Base-by-base conservation (phyloP, 176 grass and related monocot species). In the Cenchrus americanus region DNA sequence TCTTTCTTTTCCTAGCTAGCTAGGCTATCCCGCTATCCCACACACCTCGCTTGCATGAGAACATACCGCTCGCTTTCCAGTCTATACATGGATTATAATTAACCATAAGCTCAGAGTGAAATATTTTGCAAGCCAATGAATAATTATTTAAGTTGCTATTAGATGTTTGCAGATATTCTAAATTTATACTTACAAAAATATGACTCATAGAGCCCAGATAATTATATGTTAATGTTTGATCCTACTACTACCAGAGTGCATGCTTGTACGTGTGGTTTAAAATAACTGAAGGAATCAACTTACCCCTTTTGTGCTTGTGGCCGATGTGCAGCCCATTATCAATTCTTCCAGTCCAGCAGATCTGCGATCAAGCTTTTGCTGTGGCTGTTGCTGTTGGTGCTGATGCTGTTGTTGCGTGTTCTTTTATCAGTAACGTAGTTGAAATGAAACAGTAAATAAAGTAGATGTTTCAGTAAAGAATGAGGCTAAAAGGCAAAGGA, bases 341-440 rank as follows among this genome's bases (percentile, higher is more conserved):
- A 99, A 44, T 83, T 96, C 97, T 87, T 99, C 97, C 81, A 94
- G 83, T 80, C 97, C 93, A 27, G 93, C 89, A 84, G 97, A 99
- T 74, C 91, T 92, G 26, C 85, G 77, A 41, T 94, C 97, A 86
- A 92, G 78, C 75, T 99, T 94, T 61, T 94, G 96, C 5, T 93
- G 96, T 34, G 76, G 55, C 10, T 94, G 89, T 27, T 89, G 83
- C 55, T 85, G 84, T 19, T 86, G 72, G 77, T 80, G 78, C 40
- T 86, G 71, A 15, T 65, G 77, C 70, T 87, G 85, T 58, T 76
- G 27, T 26, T 79, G 75, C 88, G 87, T 80, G 84, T 80, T 90
- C 80, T 61, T 86, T 86, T 83, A 87, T 83, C n/a, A 79, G 68
- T 87, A 79, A 74, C 51, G 75, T 30, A 30, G 27, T 90, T 62